phyloP scores from a whole-genome alignment of 2,329 filamentous ascomycete species.

The Colletotrichum sp. region DNA sequence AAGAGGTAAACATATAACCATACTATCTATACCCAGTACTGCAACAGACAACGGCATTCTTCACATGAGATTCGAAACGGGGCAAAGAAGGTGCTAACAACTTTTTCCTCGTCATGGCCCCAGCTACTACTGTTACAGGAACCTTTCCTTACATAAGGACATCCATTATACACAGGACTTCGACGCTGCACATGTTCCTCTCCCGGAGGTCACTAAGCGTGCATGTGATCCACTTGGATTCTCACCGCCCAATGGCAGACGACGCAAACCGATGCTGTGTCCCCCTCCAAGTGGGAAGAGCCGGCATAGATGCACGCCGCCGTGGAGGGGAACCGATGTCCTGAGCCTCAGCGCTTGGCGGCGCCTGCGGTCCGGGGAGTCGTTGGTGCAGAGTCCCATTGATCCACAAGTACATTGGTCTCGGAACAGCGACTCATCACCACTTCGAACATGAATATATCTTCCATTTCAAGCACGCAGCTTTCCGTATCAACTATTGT shows the following conservation, averaged over 20 bases:
- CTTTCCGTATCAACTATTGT: slow-evolving; percentile 12
- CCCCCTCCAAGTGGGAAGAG: neutral
- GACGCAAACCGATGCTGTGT: neutral
- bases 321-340: neutral
- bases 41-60: no score
- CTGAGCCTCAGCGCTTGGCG: neutral
- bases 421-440: neutral
- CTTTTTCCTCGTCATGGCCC: neutral
- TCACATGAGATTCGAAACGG: neutral
- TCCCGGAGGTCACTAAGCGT: neutral
- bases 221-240: slow-evolving; percentile 7
- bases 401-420: neutral
- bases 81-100: neutral
- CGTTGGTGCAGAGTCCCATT: neutral
- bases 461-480: slow-evolving; percentile 15
- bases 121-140: fast-evolving
- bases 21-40: no score
- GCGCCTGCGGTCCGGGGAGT: neutral
- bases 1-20: neutral
- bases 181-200: neutral
- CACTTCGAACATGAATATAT: slow-evolving; percentile 11
- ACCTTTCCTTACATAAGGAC: neutral
- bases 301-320: neutral
- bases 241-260: slow-evolving; percentile 5
- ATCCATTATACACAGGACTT: neutral